Conservation (phyloP, 202 grass and related monocot species). For the Miscanthus sacchariflorus region DNA sequence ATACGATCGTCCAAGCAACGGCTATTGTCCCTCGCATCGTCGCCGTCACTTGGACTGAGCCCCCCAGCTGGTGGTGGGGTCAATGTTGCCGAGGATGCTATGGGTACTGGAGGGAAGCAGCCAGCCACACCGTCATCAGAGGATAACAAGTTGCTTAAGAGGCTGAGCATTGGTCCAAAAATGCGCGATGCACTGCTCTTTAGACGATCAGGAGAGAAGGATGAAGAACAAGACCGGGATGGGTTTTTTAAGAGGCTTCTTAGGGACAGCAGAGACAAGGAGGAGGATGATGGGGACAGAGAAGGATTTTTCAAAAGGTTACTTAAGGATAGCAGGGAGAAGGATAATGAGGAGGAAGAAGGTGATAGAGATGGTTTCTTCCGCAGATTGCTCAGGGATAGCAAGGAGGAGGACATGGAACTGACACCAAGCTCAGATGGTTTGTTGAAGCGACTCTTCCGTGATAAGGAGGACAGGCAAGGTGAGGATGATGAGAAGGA, state of each 20-base stretch:
- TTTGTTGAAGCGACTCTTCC: constrained; percentile 89
- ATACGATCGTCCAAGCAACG: constrained; percentile 93
- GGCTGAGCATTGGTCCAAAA: constrained; percentile 86
- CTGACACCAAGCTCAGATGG: constrained; percentile 66
- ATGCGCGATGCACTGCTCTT: constrained; percentile 88
- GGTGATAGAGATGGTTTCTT: constrained; percentile 83
- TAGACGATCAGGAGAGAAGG: constrained; percentile 84
- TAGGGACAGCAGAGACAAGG: constrained; percentile 84
- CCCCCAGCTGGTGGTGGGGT: constrained; percentile 33
- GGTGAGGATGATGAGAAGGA: constrained; percentile 84
- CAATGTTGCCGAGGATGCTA: constrained; percentile 54
- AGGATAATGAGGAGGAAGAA: constrained; percentile 71
- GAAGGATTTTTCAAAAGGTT: constrained; percentile 95
- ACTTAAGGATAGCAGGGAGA: constrained; percentile 90
- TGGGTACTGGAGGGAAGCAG: constrained; percentile 53
- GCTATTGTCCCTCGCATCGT: constrained; percentile 78
- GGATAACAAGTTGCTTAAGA: constrained; percentile 93
- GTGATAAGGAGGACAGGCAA: constrained; percentile 87
- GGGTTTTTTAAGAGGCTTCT: constrained; percentile 95
- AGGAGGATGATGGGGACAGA: constrained; percentile 77
- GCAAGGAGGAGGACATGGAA: constrained; percentile 77
- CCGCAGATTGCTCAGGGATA: constrained; percentile 75
- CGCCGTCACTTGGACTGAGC: constrained; percentile 61
- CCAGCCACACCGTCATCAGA: constrained; percentile 60
- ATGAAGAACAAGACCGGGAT: constrained; percentile 84